A percentile compares a stretch with the other conserved stretches of the same genome.
These are phyloP conservation scores for Nannizziopsis arthrosporioides DNA, from an alignment of 2,329 filamentous ascomycete species.

Conservation along the genomic window DNA sequence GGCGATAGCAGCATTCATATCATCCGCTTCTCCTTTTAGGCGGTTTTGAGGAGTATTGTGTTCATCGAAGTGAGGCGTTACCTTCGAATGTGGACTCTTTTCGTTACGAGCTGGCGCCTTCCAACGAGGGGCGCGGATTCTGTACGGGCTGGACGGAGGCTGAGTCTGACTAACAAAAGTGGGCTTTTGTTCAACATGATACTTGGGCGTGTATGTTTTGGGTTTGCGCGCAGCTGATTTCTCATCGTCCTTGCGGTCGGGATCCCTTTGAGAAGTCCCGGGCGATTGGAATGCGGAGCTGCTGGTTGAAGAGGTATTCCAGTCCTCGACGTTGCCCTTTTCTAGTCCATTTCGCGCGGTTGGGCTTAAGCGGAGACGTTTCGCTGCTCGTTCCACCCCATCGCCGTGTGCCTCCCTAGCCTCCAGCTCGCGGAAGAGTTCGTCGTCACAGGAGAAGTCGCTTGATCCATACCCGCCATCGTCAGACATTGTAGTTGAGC, in stretches of 20 bases:
- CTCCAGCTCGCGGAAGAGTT: background rate
- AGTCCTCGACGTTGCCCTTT: background rate
- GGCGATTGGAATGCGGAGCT: background rate
- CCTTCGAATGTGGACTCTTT: background rate
- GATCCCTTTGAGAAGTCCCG: background rate
- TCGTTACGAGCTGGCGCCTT: slow-evolving; percentile 25
- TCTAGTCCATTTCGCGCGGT: background rate
- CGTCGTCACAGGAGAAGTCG: slow-evolving; percentile 22
- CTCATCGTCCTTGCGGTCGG: background rate
- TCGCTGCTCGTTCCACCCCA: slow-evolving; percentile 22
- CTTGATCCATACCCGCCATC: slow-evolving; percentile 21
- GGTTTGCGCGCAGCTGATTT: slow-evolving; percentile 24
- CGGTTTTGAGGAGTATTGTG: background rate
- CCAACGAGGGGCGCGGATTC: slow-evolving; percentile 42
- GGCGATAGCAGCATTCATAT: slow-evolving; percentile 28
- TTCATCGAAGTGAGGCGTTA: background rate
- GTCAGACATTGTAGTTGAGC: slow-evolving; percentile 21
- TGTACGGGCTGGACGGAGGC: slow-evolving; percentile 40
- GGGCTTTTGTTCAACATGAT: slow-evolving; percentile 30
- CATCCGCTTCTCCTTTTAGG: slow-evolving; percentile 19
- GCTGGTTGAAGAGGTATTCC: background rate
- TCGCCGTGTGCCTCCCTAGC: background rate
- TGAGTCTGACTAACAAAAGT: slow-evolving; percentile 40
- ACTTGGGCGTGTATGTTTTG: slow-evolving; percentile 34
- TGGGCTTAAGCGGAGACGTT: slow-evolving; percentile 25